Percentiles rank a stretch among this genome's conserved stretches.
Conservation (phyloP, 108 stramenopile species). For the Fragilariopsis cylindrus region DNA sequence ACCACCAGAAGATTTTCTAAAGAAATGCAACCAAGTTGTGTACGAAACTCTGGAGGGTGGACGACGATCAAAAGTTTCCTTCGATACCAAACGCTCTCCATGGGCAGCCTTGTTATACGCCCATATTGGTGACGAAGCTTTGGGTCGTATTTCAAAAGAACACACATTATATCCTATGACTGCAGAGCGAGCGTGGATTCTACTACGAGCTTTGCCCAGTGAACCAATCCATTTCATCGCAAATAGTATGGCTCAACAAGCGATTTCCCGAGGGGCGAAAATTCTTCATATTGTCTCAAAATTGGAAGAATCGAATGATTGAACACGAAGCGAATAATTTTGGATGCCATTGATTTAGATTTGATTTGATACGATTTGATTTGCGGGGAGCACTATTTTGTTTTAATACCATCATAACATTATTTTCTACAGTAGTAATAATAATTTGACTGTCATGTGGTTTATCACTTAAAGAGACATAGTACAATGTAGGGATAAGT, state of each 20-base stretch:
- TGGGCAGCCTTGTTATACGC: slow-evolving; percentile 51
- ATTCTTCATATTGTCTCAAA: slow-evolving; percentile 28
- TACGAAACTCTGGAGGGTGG: slow-evolving; percentile 46
- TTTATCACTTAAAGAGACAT: too few species aligned
- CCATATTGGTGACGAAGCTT: slow-evolving; percentile 37
- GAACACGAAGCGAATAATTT: too few species aligned
- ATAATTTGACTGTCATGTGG: too few species aligned
- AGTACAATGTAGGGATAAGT: too few species aligned
- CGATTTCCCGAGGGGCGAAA: slow-evolving; percentile 25
- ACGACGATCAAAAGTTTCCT: slow-evolving; percentile 36
- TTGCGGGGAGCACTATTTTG: too few species aligned
- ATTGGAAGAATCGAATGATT: not conserved
- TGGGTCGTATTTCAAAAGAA: slow-evolving; percentile 20
- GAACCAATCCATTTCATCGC: slow-evolving; percentile 25
- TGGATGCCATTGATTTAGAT: too few species aligned
- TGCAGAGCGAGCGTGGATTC: slow-evolving; percentile 12
- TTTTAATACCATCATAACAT: too few species aligned
- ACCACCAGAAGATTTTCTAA: slow-evolving; percentile 2
- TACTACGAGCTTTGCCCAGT: slow-evolving; percentile 41
- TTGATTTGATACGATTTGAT: too few species aligned
- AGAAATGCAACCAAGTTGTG: slow-evolving; percentile 38
- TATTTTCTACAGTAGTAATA: too few species aligned
- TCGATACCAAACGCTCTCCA: slow-evolving; percentile 57
- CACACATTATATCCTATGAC: slow-evolving; percentile 45
- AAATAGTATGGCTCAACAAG: slow-evolving; percentile 26